These are phyloP conservation scores for Candida oleophila DNA, from an alignment of 805 yeast genomes.

Conservation along the genomic window DNA sequence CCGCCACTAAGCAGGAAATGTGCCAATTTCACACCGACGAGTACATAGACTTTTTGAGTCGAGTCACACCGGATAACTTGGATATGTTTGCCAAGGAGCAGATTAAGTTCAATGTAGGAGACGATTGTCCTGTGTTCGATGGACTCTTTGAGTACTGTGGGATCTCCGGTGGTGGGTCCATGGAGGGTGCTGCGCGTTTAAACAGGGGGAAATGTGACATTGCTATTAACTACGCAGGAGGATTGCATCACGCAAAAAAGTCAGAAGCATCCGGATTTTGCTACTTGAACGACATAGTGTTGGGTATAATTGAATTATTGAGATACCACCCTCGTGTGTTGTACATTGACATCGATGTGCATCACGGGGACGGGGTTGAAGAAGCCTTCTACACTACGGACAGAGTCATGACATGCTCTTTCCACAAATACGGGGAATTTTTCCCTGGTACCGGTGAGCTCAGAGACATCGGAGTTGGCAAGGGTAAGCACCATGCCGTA, in stretches of 20 bases:
- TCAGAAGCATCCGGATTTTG: constrained; percentile 95
- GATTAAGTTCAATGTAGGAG: constrained; percentile 92
- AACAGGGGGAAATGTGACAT: constrained; percentile 88
- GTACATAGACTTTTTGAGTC: constrained; percentile 85
- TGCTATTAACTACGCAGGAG: constrained; percentile 97
- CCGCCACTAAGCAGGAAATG: constrained; percentile 98
- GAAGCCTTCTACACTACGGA: constrained; percentile 96
- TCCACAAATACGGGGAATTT: constrained; percentile 95
- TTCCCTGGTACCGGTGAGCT: constrained; percentile 97
- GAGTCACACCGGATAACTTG: constrained; percentile 90
- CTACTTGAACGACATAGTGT: constrained; percentile 90
- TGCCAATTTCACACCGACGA: constrained; percentile 98
- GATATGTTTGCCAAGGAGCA: constrained; percentile 86
- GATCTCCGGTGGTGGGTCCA: constrained; percentile 89
- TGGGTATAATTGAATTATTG: constrained; percentile 81
- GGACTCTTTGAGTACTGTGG: constrained; percentile 92
- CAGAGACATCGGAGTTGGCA: constrained; percentile 87
- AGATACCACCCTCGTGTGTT: constrained; percentile 90
- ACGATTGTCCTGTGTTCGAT: constrained; percentile 94
- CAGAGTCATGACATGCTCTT: constrained; percentile 93
- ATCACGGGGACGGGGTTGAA: constrained; percentile 98
- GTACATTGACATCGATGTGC: constrained; percentile 92
- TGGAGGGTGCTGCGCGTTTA: constrained; percentile 89
- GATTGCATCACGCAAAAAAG: constrained; percentile 97
- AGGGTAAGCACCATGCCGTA: constrained; percentile 84